These are phyloP conservation scores for Rhizophagus sp. DNA, from an alignment of 192 early-diverging fungal species.

Conservation along the genomic window DNA sequence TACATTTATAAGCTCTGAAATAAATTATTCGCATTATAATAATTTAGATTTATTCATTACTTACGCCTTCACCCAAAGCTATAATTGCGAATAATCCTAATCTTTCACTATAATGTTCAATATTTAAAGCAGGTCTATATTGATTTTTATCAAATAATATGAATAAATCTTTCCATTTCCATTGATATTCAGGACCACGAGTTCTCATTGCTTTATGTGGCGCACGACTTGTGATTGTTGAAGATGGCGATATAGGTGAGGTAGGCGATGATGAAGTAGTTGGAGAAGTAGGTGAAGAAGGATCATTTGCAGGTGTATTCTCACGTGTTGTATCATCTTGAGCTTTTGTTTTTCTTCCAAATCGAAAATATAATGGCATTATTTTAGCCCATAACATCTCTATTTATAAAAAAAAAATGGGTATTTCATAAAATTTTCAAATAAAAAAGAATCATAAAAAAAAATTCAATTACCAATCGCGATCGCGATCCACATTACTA, in stretches of 20 bases:
- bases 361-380: neutral
- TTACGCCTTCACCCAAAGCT: slow-evolving; percentile 40
- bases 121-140: slow-evolving; percentile 41
- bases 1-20: neutral
- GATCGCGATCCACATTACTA: neutral
- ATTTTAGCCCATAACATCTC: neutral
- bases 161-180: slow-evolving; percentile 28
- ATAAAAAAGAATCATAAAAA: neutral
- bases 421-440: neutral
- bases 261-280: neutral
- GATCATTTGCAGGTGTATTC: neutral
- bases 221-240: neutral
- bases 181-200: slow-evolving; percentile 22
- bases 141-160: neutral
- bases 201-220: slow-evolving; percentile 26
- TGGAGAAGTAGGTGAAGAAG: neutral
- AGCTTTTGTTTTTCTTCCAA: neutral
- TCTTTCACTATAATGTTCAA: slow-evolving; percentile 42
- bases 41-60: neutral
- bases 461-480: slow-evolving; percentile 10
- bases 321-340: neutral
- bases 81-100: slow-evolving; percentile 41
- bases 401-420: no score
- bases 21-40: neutral
- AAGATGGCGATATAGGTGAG: neutral